Evolutionary conservation across 225 moss, liverwort and hornwort genomes (phyloP).

Genomic region (Bryum argenteum): DNA sequence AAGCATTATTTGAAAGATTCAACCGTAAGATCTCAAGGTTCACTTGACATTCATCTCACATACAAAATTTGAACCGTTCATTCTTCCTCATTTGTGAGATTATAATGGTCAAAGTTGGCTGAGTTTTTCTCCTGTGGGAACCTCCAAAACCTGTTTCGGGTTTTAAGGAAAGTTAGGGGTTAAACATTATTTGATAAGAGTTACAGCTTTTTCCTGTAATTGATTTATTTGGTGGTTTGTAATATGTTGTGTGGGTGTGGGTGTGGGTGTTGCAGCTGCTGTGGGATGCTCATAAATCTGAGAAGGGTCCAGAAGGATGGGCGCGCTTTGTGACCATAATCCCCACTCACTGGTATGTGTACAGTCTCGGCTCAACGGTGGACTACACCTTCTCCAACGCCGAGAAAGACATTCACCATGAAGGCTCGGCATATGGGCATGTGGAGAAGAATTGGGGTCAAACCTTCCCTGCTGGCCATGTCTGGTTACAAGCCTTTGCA

Average conservation of each 20-base stretch:
- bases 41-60: no score
- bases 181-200: no score
- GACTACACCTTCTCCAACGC: slow-evolving; percentile 63
- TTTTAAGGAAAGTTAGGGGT: no score
- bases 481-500: slow-evolving; percentile 72
- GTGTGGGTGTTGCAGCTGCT: slow-evolving; percentile 44
- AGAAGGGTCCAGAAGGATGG: slow-evolving; percentile 79
- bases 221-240: no score
- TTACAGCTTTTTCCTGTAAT: no score
- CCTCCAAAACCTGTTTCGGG: no score
- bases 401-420: slow-evolving; percentile 42
- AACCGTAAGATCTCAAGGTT: no score
- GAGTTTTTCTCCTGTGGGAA: no score
- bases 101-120: no score
- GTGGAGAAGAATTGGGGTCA: slow-evolving; percentile 82
- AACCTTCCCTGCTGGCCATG: slow-evolving; percentile 75
- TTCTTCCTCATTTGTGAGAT: no score
- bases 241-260: background rate
- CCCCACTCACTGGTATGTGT: slow-evolving; percentile 81
- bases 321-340: slow-evolving; percentile 40
- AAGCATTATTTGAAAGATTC: no score
- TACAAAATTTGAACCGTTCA: no score
- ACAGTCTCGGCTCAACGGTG: slow-evolving; percentile 64
- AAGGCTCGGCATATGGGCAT: slow-evolving; percentile 57
- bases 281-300: slow-evolving; percentile 66